Percentiles rank a stretch among this genome's conserved stretches.
Evolutionary conservation across 2,329 filamentous ascomycete species (phyloP).

Genomic region (Alternaria gaisen): DNA sequence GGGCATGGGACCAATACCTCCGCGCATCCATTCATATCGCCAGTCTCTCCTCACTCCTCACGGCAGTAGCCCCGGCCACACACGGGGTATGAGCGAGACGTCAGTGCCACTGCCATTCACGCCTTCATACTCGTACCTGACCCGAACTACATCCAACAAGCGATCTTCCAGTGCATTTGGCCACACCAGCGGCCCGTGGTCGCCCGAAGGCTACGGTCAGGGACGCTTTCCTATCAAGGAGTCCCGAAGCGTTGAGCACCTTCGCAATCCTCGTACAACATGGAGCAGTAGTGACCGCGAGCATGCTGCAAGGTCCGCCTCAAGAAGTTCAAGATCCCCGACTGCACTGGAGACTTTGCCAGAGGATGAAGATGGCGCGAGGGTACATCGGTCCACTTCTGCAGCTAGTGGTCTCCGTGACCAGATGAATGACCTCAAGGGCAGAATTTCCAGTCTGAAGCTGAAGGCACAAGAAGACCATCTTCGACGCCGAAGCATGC

Average conservation of each 20-base stretch:
- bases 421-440: slow-evolving; percentile 85
- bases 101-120: slow-evolving; percentile 48
- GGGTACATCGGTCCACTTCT: slow-evolving; percentile 71
- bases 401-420: slow-evolving; percentile 78
- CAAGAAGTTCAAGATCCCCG: slow-evolving; percentile 51
- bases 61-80: slow-evolving; percentile 48
- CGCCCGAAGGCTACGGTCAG: slow-evolving; percentile 45
- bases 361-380: slow-evolving; percentile 50
- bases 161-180: slow-evolving; percentile 53
- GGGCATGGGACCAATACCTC: slow-evolving; percentile 49
- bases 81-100: slow-evolving; percentile 54
- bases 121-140: slow-evolving; percentile 42
- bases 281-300: slow-evolving; percentile 38
- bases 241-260: slow-evolving; percentile 52
- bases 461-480: slow-evolving; percentile 82
- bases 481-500: slow-evolving; percentile 77
- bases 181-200: slow-evolving; percentile 49
- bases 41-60: slow-evolving; percentile 44
- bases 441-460: slow-evolving; percentile 81
- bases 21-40: slow-evolving; percentile 41
- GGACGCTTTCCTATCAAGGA: slow-evolving; percentile 50
- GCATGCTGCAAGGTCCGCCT: slow-evolving; percentile 46
- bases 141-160: slow-evolving; percentile 39
- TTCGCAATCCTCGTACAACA: slow-evolving; percentile 45
- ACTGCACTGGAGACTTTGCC: slow-evolving; percentile 52